phyloP scores from a whole-genome alignment of 1,139 yeast species.

The Entelexis paramagnoliae region DNA sequence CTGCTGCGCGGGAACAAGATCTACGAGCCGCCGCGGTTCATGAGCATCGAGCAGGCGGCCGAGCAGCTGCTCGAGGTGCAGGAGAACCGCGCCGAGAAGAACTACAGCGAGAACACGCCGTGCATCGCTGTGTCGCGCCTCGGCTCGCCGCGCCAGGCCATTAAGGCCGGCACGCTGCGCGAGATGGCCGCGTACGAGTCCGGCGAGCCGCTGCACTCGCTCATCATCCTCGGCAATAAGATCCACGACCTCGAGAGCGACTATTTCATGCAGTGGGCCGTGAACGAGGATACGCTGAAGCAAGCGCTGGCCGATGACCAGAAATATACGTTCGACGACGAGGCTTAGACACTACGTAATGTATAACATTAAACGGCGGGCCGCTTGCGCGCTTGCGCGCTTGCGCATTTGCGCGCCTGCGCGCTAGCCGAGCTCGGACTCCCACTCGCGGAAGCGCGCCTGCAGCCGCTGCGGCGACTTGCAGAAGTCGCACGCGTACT shows the following conservation, averaged over 20 bases:
- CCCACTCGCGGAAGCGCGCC: constrained; percentile 17
- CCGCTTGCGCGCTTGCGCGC: no score
- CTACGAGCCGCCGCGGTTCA: constrained; percentile 94
- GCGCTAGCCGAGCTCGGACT: not conserved
- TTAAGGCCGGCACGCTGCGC: constrained; percentile 74
- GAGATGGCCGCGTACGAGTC: constrained; percentile 66
- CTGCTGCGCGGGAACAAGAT: constrained; percentile 87
- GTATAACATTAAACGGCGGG: no score
- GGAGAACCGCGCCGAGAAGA: constrained; percentile 54
- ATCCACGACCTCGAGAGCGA: constrained; percentile 90
- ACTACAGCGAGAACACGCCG: constrained; percentile 74
- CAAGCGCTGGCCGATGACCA: constrained; percentile 41
- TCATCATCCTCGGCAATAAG: constrained; percentile 83
- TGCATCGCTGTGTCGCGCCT: constrained; percentile 87
- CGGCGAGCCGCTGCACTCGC: constrained; percentile 90
- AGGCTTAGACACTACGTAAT: not conserved
- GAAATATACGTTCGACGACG: constrained; percentile 9
- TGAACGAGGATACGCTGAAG: constrained; percentile 48
- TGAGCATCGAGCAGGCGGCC: constrained; percentile 86
- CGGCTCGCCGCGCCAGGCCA: constrained; percentile 73
- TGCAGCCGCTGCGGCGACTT: constrained; percentile 23
- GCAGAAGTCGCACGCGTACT: constrained; percentile 32
- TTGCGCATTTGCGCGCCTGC: no score
- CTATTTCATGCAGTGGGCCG: constrained; percentile 66
- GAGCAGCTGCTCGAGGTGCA: constrained; percentile 79